Evolutionary conservation across 2,329 filamentous ascomycete species (phyloP), one percentile per base, ranked within the genome.

Genomic region (Pseudogymnoascus pannorum): DNA sequence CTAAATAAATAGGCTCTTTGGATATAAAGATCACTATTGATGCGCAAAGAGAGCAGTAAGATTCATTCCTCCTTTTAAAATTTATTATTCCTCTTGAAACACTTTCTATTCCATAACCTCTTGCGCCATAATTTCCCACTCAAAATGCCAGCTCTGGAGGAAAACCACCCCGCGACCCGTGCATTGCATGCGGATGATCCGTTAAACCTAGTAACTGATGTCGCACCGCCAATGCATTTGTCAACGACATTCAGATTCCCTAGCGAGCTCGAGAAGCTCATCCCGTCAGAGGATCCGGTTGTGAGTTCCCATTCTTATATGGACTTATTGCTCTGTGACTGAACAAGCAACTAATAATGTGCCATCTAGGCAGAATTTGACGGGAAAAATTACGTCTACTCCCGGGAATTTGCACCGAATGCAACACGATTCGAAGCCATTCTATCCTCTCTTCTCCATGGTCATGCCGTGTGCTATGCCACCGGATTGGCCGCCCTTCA

Each of bases 171-270:
- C 40, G 40, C 40, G 20, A 44, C 40, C 20, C 20, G 40, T 7
- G 40, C 40, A 24, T 44, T 96, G 65, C 92, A 96, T 73, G 90
- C 88, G 65, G 92, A 96, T 70, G 87, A 95, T 76, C 79, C 79
- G 68, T 81, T 93, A 69, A 90, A 91, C 74, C 76, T 80, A 29
- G 84, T 89, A 67, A 80, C 85, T 58, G 91, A 94, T 72, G 88
- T 97, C 61, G 92, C 93, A 12, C 93, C 94, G 63, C 86, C 93
- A 4, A 80, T 97, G 71, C 93, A 97, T 73, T 85, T 95, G 65
- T 92, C 91, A 64, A 97, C 93, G 11, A 97, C 91, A n/a, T 97
- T 91, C 75, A 86, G 91, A 67, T 97, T 97, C 74, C 78, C 81
- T 24, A 75, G 79, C 60, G 81, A 96, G 71, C 89, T 91, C 2